Conservation (phyloP, 129 eudicot genomes). For the Flaveria sonorensis region DNA sequence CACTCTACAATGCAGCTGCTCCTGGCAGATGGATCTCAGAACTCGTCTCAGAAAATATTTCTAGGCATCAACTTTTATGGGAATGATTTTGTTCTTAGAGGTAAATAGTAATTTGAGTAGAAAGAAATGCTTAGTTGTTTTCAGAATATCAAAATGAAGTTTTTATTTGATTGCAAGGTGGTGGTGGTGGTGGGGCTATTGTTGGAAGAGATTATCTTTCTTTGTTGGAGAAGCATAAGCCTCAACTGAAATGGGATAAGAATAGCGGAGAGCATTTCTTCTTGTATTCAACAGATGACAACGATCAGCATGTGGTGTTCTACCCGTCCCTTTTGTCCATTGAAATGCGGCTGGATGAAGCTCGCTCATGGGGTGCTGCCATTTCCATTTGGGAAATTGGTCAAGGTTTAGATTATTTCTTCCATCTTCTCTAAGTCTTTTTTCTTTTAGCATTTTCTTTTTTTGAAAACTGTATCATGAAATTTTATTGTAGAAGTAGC, state of each 20-base stretch:
- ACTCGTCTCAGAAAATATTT: slow-evolving; percentile 64
- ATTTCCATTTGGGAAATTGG: slow-evolving; percentile 98
- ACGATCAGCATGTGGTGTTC: slow-evolving; percentile 68
- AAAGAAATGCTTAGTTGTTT: background rate
- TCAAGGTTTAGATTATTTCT: slow-evolving; percentile 90
- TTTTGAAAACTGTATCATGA: background rate
- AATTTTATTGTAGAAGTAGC: background rate
- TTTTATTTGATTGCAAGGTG: slow-evolving; percentile 38
- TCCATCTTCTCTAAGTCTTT: slow-evolving; percentile 50
- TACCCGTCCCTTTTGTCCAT: slow-evolving; percentile 77
- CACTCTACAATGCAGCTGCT: slow-evolving; percentile 63
- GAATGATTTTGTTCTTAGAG: slow-evolving; percentile 68
- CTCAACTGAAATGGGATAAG: slow-evolving; percentile 71
- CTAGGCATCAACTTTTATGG: slow-evolving; percentile 92
- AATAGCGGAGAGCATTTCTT: slow-evolving; percentile 86
- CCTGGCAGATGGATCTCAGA: slow-evolving; percentile 35
- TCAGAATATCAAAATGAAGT: background rate
- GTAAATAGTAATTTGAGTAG: slow-evolving; percentile 46
- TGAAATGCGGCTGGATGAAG: slow-evolving; percentile 73
- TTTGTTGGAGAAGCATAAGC: slow-evolving; percentile 74
- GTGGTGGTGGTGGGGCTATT: slow-evolving; percentile 75
- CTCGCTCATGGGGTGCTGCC: slow-evolving; percentile 78
- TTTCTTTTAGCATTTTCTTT: background rate
- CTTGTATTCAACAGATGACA: slow-evolving; percentile 52
- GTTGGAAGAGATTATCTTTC: slow-evolving; percentile 80